Conservation (phyloP, 2,329 filamentous ascomycete species). For the Fusarium musae region DNA sequence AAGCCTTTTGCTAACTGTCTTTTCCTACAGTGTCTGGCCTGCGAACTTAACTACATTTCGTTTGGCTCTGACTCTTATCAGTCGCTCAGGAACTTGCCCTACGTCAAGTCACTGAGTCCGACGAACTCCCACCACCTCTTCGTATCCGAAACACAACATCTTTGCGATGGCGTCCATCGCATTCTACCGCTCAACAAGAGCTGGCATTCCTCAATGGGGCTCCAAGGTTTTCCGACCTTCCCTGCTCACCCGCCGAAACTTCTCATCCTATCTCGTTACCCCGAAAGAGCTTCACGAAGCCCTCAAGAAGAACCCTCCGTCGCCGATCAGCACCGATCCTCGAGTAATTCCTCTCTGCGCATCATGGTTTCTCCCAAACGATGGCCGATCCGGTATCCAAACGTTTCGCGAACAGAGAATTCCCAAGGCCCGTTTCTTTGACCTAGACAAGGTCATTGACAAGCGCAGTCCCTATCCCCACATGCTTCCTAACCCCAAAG, state of each 20-base stretch:
- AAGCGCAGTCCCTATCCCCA: constrained; percentile 90
- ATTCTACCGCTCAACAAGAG: constrained; percentile 56
- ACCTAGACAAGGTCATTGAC: constrained; percentile 92
- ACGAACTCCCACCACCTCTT: constrained; percentile 10
- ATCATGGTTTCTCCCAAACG: constrained; percentile 96
- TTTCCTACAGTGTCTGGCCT: constrained; percentile 7
- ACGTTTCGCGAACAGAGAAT: constrained; percentile 86
- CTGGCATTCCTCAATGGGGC: constrained; percentile 52
- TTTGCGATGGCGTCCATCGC: constrained; percentile 56
- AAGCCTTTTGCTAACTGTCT: constrained; percentile 36
- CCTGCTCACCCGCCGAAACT: constrained; percentile 51
- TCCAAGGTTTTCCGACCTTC: constrained; percentile 47
- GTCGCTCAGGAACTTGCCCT: constrained; percentile 33
- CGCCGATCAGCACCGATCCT: constrained; percentile 82
- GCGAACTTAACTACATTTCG: neutral
- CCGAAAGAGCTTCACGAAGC: constrained; percentile 85
- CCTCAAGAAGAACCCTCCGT: constrained; percentile 82
- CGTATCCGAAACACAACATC: constrained; percentile 16
- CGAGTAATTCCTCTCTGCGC: constrained; percentile 91
- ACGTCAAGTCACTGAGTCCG: constrained; percentile 30
- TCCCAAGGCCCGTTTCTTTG: constrained; percentile 92
- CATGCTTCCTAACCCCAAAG: constrained; percentile 87
- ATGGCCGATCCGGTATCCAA: constrained; percentile 81
- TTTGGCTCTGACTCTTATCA: constrained; percentile 37
- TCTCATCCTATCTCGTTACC: constrained; percentile 87